Evolutionary conservation across 208 protist species (phyloP), one percentile per base, ranked within the genome.

Genomic region (Acanthamoeba healyi): DNA sequence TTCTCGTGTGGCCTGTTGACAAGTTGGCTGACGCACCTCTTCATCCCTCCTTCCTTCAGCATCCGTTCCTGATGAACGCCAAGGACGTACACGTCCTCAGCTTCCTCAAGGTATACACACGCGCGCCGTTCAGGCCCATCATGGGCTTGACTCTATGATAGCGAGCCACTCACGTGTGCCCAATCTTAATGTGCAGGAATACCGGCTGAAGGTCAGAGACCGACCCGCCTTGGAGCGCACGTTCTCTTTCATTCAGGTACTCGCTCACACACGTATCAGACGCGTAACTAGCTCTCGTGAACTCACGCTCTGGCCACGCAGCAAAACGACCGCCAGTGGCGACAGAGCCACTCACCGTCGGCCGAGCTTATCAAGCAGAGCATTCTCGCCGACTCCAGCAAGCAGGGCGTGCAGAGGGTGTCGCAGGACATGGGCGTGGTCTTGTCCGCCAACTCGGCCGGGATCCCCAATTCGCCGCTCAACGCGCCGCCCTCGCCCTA

Each of bases 361-460:
- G 74, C 74, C 9, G 74, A 84, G 74, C 44, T 84, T 38, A 84
- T 84, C 74, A 84, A 56, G 74, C 74, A 84, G 74, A 84, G 74
- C 74, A 84, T 84, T n/a, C 74, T 84, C 14, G 74, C 74, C 10
- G 74, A 84, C 29, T 84, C 74, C 5, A 84, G 42, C 74, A 84
- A 84, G 44, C 42, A 46, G 44, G 74, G 74, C 3, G 10, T 84
- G 42, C 74, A 84, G 74, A 14, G 74, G 4, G 17, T 36, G 26
- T 84, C 74, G 42, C 38, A 56, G 26, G 74, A 84, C 26, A 84
- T 56, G 74, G 22, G 44, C 22, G 26, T 22, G 10, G 26, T 84
- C 10, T 6, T 46, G n/a, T 38, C 56, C 24, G 56, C 10, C 61
- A 70, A 70, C 61, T 70, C 61, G 61, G 61, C 32, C 61, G 70